Evolutionary conservation across 352 stramenopile genomes (phyloP), one percentile per base, ranked within the genome.

Genomic region (Phytophthora parvispora): DNA sequence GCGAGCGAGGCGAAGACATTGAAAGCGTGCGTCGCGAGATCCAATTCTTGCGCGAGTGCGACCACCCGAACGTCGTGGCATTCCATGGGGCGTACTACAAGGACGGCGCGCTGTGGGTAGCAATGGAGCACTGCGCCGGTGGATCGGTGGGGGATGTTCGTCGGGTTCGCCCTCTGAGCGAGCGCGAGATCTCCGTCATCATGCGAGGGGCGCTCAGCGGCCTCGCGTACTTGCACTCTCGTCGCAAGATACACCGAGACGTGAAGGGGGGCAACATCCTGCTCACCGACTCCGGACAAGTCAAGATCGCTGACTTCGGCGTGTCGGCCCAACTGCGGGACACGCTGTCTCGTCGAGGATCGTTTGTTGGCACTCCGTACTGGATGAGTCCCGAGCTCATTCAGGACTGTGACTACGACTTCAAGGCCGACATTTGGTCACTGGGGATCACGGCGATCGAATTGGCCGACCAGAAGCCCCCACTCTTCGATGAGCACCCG

Each of bases 321-420:
- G 87, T 96, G 12, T 93, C 87, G 18, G 85, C 85, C 27, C 83
- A 91, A 57, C 62, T 93, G 9, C 27, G 56, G 48, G 72, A 89
- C 42, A 90, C 84, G 0, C 62, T 92, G 40, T 90, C 79, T 31
- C 70, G 77, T 9, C 72, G 84, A 20, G 84, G 78, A 3, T 89
- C 88, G 3, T 97, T 98, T 13, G 94, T 98, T 6, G 94, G 95
- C 7, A 98, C 95, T 32, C 93, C 93, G 15, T 98, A 98, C 67
- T 98, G 95, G 95, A 98, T 98, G 94, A 95, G 92, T 9, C 93
- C 94, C 6, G 95, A 98, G 76, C 90, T 98, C 63, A 98, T 98
- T 72, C 89, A 94, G 66, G 93, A 96, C 51, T 85, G 85, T 54
- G 91, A 96, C 67, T 98, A 98, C 80, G 92, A 98, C 66, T 87